These are phyloP conservation scores for Aspergillus ruber DNA, from an alignment of 2,329 filamentous ascomycete species.

Conservation along the genomic window DNA sequence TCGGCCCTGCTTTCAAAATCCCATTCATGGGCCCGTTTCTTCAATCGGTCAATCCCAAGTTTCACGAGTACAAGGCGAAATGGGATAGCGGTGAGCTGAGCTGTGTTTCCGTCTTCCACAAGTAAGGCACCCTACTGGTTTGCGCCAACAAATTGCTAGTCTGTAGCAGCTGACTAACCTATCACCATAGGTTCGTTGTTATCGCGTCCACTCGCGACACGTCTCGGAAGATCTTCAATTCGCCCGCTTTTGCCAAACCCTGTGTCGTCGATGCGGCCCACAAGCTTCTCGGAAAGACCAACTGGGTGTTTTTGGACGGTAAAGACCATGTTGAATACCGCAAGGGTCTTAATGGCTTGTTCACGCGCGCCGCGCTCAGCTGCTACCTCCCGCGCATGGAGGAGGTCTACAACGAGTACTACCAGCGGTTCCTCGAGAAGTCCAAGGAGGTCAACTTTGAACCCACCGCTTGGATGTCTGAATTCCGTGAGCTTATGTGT, in stretches of 20 bases:
- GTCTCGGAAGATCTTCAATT: conserved; percentile 95
- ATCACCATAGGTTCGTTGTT: conserved; percentile 70
- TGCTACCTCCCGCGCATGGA: conserved; percentile 87
- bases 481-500: conserved; percentile 91
- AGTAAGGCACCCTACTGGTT: conserved; percentile 52
- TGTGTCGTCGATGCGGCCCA: conserved; percentile 91
- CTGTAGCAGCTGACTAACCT: not conserved
- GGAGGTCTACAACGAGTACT: conserved; percentile 83
- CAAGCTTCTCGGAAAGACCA: conserved; percentile 84
- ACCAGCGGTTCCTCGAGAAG: conserved; percentile 68
- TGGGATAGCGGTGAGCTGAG: conserved; percentile 87
- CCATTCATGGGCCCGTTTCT: conserved; percentile 95
- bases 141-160: not conserved
- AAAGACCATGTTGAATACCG: conserved; percentile 94
- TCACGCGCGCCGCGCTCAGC: conserved; percentile 83
- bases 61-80: conserved; percentile 83
- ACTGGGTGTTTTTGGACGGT: conserved; percentile 97
- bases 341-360: conserved; percentile 90
- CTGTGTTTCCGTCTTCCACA: conserved; percentile 98
- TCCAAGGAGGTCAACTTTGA: conserved; percentile 66
- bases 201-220: conserved; percentile 93
- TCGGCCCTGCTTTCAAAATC: conserved; percentile 67
- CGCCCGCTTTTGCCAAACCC: conserved; percentile 83
- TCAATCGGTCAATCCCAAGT: conserved; percentile 84
- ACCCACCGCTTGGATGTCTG: conserved; percentile 79